These are phyloP conservation scores for Penicillium hesseltinei DNA, from an alignment of 2,329 filamentous ascomycete genomes.

Conservation along the genomic window DNA sequence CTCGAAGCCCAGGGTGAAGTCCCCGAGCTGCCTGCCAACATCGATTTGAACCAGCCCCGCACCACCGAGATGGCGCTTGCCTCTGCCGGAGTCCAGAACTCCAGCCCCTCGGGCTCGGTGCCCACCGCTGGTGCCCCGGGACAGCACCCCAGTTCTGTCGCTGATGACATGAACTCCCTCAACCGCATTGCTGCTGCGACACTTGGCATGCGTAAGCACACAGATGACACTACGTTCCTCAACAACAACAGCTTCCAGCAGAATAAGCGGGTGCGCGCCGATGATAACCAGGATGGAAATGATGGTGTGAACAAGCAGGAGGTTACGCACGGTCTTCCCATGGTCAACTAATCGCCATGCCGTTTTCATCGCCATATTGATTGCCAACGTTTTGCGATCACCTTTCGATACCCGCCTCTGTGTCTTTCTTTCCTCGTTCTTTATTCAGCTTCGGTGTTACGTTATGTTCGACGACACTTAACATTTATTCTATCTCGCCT, in stretches of 20 bases:
- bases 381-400: slow-evolving; percentile 6
- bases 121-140: slow-evolving; percentile 26
- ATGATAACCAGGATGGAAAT: slow-evolving; percentile 29
- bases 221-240: slow-evolving; percentile 38
- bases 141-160: slow-evolving; percentile 29
- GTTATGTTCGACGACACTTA: neutral
- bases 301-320: slow-evolving; percentile 30
- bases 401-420: slow-evolving; percentile 12
- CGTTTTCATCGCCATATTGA: neutral
- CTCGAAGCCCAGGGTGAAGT: slow-evolving; percentile 80
- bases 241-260: slow-evolving; percentile 33
- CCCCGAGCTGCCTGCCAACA: slow-evolving; percentile 76
- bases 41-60: slow-evolving; percentile 64
- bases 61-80: slow-evolving; percentile 36
- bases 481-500: neutral
- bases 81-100: slow-evolving; percentile 22
- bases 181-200: slow-evolving; percentile 46
- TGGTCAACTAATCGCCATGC: slow-evolving; percentile 6
- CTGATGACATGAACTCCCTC: slow-evolving; percentile 42
- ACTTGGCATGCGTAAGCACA: slow-evolving; percentile 45
- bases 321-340: slow-evolving; percentile 28
- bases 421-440: neutral
- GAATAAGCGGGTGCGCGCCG: slow-evolving; percentile 31
- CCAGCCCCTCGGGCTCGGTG: slow-evolving; percentile 18
- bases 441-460: slow-evolving; percentile 3